Evolutionary conservation across 345 rosid genomes (phyloP), one percentile per base, ranked within the genome.

Genomic region (Garcia nutans): DNA sequence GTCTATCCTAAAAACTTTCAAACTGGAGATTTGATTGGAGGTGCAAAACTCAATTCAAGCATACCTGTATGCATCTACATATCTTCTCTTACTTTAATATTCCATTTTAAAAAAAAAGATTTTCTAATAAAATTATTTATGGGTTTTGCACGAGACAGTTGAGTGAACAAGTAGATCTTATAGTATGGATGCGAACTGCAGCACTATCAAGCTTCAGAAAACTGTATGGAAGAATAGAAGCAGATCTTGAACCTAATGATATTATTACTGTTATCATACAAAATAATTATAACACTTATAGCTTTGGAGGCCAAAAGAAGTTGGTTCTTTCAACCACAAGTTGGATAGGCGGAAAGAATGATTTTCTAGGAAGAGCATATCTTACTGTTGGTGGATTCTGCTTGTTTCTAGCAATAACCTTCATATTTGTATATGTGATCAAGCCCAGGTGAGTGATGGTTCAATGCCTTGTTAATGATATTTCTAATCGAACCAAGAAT

Each of bases 101-200:
- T 33, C 2, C 37, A 33, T 33, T 3, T n/a, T n/a, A 33, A 33
- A 5, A 33, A 33, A 33, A 33, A 33, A 33, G 4, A 33, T 1
- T 45, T 33, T 56, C 41, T n/a, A 19, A 65, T 20, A 41, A 24
- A 12, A 8, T 42, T 12, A 17, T 37, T 50, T 26, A 22, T 19
- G 65, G 74, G 15, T 44, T 68, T 70, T 80, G 68, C 52, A 49
- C 78, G 62, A 42, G 41, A 78, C 78, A 88, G 91, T 78, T 88
- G 84, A 88, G 87, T 58, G 86, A 86, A 71, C 91, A 88, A 86
- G 87, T 83, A 60, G 89, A 85, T 77, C 86, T 88, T 8, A 85
- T 86, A 3, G 89, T 86, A 13, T 88, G 89, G 92, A 88, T 88
- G 92, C 86, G 89, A 2, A 88, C 92, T 3, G 92, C 92, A 5